Base-by-base conservation (phyloP, 345 rosid species). In the Microthlaspi erraticum region DNA sequence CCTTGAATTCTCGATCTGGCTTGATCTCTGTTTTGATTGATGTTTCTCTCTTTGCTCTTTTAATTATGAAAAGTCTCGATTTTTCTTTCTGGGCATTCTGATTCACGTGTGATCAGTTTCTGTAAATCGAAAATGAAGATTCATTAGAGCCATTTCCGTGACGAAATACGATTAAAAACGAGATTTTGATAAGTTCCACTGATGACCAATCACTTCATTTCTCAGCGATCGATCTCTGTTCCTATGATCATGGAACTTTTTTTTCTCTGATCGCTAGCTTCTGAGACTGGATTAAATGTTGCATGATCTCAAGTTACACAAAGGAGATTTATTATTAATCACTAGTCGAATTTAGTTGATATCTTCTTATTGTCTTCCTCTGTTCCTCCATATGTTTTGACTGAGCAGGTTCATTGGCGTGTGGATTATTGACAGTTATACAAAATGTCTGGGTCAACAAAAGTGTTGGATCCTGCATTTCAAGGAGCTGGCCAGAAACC, bases 401-500 rank as follows among this genome's bases (percentile, higher is more conserved):
- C 26, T 6, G 53, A 32, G 31, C 61, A 74, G 43, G 57, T 60
- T 52, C 57, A 45, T 51, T 50, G 68, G 48, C 12, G 31, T 57
- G 48, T 34, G 19, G 17, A 19, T 8, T 26, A n/a, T 68, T 61
- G 65, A 69, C 17, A 1, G 16, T 37, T 36, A 16, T 17, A 45
- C 60, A 57, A 73, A 42, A 94, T 95, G 99, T 87, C 97, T 77
- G 83, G 82, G 78, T 77, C 99, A 56, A 55, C 86, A 32, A 92
- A 95, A 82, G 81, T 78, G 58, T 64, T 87, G 78, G 99, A 95
- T 79, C 98, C 98, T 72, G 94, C 98, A 50, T 95, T 95, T 77
- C 98, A 90, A 73, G 97, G 97, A 79, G 90, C 67, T 53, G 99
- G 99, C 26, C 97, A 92, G 81, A 92, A 87, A 88, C 76, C 76